Evolutionary conservation across 208 protist genomes (phyloP).

Genomic region (Tritrichomonas musculus): DNA sequence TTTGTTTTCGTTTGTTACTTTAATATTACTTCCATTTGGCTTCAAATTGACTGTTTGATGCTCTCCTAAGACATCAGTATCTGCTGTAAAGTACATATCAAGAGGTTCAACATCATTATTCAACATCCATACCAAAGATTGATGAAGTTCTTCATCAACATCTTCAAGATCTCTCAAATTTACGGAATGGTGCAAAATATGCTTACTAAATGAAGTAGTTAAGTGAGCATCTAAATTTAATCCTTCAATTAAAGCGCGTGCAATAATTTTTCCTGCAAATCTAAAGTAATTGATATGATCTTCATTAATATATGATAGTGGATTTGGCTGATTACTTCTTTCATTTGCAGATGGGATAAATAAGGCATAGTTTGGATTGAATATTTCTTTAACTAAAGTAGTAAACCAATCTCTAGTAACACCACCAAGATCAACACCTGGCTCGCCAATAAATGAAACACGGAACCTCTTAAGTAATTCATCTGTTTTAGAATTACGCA

Average conservation of each 20-base stretch:
- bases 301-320: slow-evolving; percentile 78
- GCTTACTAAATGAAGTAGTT: slow-evolving; percentile 90
- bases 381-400: slow-evolving; percentile 36
- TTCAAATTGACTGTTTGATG: slow-evolving; percentile 77
- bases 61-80: slow-evolving; percentile 80
- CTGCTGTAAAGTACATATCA: slow-evolving; percentile 78
- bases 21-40: slow-evolving; percentile 71
- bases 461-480: neutral
- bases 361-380: slow-evolving; percentile 44
- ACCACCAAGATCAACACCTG: slow-evolving; percentile 42
- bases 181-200: slow-evolving; percentile 80
- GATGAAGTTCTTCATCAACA: slow-evolving; percentile 83
- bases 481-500: neutral
- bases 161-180: slow-evolving; percentile 83
- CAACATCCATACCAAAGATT: slow-evolving; percentile 79
- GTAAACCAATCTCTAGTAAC: slow-evolving; percentile 45
- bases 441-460: slow-evolving; percentile 44
- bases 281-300: slow-evolving; percentile 92
- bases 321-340: slow-evolving; percentile 81
- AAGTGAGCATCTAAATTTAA: slow-evolving; percentile 88
- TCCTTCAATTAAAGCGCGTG: slow-evolving; percentile 69
- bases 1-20: slow-evolving; percentile 89
- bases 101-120: slow-evolving; percentile 74
- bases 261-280: slow-evolving; percentile 70
- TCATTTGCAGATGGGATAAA: slow-evolving; percentile 43